Percentiles rank a stretch among this genome's conserved stretches.
Evolutionary conservation across 1,139 yeast genomes (phyloP).

Genomic region (Candida pseudocylindracea): DNA sequence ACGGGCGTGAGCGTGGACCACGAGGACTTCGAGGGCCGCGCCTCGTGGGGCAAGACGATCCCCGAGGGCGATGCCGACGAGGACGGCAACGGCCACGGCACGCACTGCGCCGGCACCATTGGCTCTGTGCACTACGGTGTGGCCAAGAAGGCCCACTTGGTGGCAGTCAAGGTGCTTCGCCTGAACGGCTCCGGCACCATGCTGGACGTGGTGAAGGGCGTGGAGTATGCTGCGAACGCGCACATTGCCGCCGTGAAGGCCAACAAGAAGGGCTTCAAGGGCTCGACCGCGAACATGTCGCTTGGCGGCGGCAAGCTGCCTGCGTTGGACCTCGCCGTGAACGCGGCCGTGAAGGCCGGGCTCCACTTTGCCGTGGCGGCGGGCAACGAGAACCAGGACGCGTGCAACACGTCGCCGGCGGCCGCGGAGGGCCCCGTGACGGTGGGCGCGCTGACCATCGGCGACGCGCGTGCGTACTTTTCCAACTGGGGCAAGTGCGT

Average conservation of each 20-base stretch:
- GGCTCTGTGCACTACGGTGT: constrained; percentile 60
- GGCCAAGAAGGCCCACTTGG: constrained; percentile 51
- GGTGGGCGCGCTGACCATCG: constrained; percentile 63
- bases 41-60: constrained; percentile 81
- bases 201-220: constrained; percentile 68
- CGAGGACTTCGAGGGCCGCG: constrained; percentile 78
- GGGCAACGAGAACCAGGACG: constrained; percentile 72
- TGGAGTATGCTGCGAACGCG: constrained; percentile 51
- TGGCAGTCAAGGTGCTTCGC: constrained; percentile 60
- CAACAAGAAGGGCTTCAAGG: constrained; percentile 46
- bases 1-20: constrained; percentile 77
- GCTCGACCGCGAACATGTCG: constrained; percentile 81
- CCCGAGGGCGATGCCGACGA: constrained; percentile 63
- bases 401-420: constrained; percentile 72
- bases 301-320: constrained; percentile 77
- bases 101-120: constrained; percentile 77
- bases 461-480: constrained; percentile 59
- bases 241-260: constrained; percentile 35
- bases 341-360: constrained; percentile 68
- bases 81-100: constrained; percentile 93
- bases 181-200: constrained; percentile 62
- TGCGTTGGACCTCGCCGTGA: constrained; percentile 60
- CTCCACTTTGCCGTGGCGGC: constrained; percentile 77
- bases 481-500: constrained; percentile 75
- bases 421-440: constrained; percentile 55